Evolutionary conservation across 352 stramenopile species (phyloP).

Genomic region (Globisporangium solare): DNA sequence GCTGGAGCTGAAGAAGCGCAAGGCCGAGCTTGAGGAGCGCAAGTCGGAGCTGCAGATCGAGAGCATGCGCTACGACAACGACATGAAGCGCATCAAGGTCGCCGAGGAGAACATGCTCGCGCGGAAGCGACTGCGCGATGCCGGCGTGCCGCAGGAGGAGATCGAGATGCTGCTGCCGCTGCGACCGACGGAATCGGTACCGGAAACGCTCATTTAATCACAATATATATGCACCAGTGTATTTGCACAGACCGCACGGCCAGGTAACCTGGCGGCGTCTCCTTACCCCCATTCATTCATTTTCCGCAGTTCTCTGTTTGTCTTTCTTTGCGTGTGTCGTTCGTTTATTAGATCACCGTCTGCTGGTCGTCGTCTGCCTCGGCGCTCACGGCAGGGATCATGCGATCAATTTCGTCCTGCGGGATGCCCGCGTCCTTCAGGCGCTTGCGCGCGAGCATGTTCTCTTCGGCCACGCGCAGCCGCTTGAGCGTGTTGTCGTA

Average conservation of each 20-base stretch:
- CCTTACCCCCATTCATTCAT: too few species aligned
- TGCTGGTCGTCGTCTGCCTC: neutral
- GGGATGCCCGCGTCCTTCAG: constrained; percentile 29
- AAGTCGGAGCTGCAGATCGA: constrained; percentile 19
- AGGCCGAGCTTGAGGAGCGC: constrained; percentile 14
- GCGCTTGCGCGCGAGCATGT: constrained; percentile 34
- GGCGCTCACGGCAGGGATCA: constrained; percentile 7
- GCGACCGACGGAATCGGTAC: neutral
- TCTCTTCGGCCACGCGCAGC: constrained; percentile 14
- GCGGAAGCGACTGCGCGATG: constrained; percentile 42
- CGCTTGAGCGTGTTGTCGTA: constrained; percentile 18
- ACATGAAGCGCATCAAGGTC: constrained; percentile 15
- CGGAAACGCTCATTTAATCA: constrained; percentile 7
- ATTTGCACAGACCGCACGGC: neutral
- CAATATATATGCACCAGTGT: neutral
- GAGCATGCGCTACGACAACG: constrained; percentile 18
- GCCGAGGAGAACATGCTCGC: constrained; percentile 26
- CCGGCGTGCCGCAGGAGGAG: constrained; percentile 17
- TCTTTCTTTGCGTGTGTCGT: too few species aligned
- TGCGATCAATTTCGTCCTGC: constrained; percentile 14
- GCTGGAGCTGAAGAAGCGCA: constrained; percentile 14
- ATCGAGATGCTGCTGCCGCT: constrained; percentile 19
- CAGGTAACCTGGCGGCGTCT: too few species aligned
- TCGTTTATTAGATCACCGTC: neutral
- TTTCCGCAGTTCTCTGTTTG: too few species aligned